phyloP scores from a whole-genome alignment of 805 yeast genomes.

The Kluyveromyces aestuarii region DNA sequence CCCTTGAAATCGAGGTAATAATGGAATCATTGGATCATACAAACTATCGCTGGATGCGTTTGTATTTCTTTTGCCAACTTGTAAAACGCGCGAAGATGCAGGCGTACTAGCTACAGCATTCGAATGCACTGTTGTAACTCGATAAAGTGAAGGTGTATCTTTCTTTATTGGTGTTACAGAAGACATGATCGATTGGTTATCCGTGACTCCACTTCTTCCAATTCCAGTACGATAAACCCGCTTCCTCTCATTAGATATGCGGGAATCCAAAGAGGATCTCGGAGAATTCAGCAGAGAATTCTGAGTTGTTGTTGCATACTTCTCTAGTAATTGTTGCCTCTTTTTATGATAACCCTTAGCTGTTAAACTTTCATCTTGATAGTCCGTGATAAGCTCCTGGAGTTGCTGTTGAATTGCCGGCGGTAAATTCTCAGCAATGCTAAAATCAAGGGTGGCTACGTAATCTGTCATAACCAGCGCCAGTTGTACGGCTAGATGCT shows the following conservation, averaged over 20 bases:
- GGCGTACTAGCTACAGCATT: constrained; percentile 14
- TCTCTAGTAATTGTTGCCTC: constrained; percentile 27
- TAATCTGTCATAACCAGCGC: not conserved
- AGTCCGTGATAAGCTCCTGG: constrained; percentile 39
- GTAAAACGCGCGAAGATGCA: not conserved
- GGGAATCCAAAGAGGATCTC: constrained; percentile 1
- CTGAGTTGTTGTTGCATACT: constrained; percentile 6
- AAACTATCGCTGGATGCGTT: not conserved
- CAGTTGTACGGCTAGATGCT: not conserved
- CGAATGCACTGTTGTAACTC: constrained; percentile 26
- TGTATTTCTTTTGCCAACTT: not conserved
- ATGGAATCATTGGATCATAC: constrained; percentile 28
- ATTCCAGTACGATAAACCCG: constrained; percentile 13
- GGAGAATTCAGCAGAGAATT: constrained; percentile 1
- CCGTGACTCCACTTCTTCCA: not conserved
- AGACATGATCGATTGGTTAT: constrained; percentile 3
- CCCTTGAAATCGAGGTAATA: constrained; percentile 34
- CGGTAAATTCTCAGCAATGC: constrained; percentile 38
- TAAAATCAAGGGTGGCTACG: constrained; percentile 32
- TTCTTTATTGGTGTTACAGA: constrained; percentile 1
- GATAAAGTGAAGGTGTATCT: constrained; percentile 11
- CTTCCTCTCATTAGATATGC: constrained; percentile 1
- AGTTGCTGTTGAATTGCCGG: constrained; percentile 30
- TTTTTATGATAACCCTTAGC: constrained; percentile 63
- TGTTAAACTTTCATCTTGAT: constrained; percentile 61